Evolutionary conservation across 106 monocot genomes (phyloP).

Genomic region (Dendrobium chrysotoxum): DNA sequence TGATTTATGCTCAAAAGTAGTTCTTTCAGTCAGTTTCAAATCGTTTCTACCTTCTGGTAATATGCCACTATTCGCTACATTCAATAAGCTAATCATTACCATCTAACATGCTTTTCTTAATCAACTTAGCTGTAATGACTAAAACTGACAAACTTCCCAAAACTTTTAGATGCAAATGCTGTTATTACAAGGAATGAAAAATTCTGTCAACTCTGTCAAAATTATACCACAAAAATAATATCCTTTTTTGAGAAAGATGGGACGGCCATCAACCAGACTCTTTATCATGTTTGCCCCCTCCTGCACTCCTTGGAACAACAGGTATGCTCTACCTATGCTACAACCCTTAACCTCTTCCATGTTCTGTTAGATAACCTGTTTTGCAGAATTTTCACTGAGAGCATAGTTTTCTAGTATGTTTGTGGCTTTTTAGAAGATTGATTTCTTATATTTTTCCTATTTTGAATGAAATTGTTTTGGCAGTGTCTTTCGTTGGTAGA

Average conservation of each 20-base stretch:
- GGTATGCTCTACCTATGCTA: constrained; percentile 25
- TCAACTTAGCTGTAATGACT: not conserved
- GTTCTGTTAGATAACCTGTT: not conserved
- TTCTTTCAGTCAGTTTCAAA: no score
- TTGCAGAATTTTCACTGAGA: not conserved
- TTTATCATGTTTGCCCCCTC: constrained; percentile 48
- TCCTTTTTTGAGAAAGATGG: constrained; percentile 40
- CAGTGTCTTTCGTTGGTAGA: constrained; percentile 56
- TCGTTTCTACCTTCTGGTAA: no score
- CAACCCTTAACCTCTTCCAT: not conserved
- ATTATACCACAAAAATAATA: constrained; percentile 37
- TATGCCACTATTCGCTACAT: no score
- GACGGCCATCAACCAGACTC: constrained; percentile 39
- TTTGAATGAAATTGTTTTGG: constrained; percentile 4
- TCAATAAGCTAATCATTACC: not conserved
- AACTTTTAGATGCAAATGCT: not conserved
- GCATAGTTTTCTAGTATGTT: not conserved
- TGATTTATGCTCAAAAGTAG: no score
- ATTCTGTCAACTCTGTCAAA: constrained; percentile 52
- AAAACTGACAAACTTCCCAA: not conserved
- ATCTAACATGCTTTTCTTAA: not conserved
- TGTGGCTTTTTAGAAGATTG: not conserved
- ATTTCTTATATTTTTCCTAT: not conserved
- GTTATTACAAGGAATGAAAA: constrained; percentile 19
- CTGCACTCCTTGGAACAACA: constrained; percentile 33